Evolutionary conservation across 2,329 filamentous ascomycete species (phyloP), one percentile per base, ranked within the genome.

Genomic region (Trichophyton equinum): DNA sequence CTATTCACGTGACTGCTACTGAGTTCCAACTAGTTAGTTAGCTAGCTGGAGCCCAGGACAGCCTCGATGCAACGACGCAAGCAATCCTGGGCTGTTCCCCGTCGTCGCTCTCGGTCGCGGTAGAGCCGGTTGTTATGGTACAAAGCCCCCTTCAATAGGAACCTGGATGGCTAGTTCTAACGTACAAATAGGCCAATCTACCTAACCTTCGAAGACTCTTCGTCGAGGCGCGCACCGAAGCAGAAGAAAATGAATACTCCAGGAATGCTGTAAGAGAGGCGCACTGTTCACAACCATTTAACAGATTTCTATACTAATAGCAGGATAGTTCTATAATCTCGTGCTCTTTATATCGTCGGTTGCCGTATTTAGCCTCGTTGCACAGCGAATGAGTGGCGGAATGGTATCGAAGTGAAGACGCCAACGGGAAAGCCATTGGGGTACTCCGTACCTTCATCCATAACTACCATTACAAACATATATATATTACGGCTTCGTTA

Each of bases 301-400:
- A 25, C 13, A 15, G 11, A 38, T 47, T 22, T 11, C 6, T 13
- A 42, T 30, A 18, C 55, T 57, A 13, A 57, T n/a, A 9, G 18
- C 11, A 13, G 9, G 61, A 6, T 68, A 96, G 94, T 99, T 99
- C 74, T 99, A 99, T 76, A 97, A 99, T 70, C 84, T 95, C 0
- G 91, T 96, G 0, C 79, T 97, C 1, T 99, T 97, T 77, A 92
- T 99, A 80, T 94, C 91, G 25, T 96, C 94, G 0, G 88, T 99
- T 25, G 91, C 92, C 6, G 85, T 96, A 63, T 96, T 97, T 77
- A 95, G 92, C 72, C 78, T 99, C 63, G 85, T 94, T 63, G 94
- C 92, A 30, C 94, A 99, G 71, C 87, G 87, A 66, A 88, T 96
- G 81, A 80, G 79, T 63, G 74, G 74, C 27, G 70, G 69, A 57